These are phyloP conservation scores for Solanum sitiens DNA, from an alignment of 257 asterid species.

Conservation along the genomic window DNA sequence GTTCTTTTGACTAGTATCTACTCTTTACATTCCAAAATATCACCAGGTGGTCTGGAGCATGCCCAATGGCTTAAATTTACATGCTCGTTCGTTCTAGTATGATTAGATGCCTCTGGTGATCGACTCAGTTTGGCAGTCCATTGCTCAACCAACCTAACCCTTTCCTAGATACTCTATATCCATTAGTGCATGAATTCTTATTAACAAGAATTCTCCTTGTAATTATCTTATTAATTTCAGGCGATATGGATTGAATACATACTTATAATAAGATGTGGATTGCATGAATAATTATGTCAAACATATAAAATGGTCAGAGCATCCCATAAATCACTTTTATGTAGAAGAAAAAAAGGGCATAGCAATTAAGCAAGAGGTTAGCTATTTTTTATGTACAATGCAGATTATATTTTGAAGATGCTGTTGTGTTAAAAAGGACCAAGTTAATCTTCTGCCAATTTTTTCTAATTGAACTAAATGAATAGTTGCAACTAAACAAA, in stretches of 20 bases:
- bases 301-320: background rate
- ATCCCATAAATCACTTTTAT: background rate
- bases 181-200: background rate
- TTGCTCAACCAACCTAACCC: background rate
- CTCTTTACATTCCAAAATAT: background rate
- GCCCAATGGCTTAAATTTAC: background rate
- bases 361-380: background rate
- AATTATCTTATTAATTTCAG: background rate
- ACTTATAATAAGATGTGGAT: background rate
- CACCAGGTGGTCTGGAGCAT: background rate
- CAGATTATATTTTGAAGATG: background rate
- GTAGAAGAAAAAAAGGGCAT: background rate
- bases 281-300: background rate
- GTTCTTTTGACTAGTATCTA: background rate
- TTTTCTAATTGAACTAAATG: background rate
- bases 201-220: background rate
- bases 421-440: background rate
- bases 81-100: background rate
- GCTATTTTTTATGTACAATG: background rate
- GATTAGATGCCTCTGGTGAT: background rate
- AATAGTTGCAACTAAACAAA: background rate
- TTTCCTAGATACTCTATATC: background rate
- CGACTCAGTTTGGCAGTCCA: background rate
- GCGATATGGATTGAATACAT: background rate
- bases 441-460: background rate